Conservation (phyloP, 495 filamentous ascomycete species). For the Lepraria neglecta region DNA sequence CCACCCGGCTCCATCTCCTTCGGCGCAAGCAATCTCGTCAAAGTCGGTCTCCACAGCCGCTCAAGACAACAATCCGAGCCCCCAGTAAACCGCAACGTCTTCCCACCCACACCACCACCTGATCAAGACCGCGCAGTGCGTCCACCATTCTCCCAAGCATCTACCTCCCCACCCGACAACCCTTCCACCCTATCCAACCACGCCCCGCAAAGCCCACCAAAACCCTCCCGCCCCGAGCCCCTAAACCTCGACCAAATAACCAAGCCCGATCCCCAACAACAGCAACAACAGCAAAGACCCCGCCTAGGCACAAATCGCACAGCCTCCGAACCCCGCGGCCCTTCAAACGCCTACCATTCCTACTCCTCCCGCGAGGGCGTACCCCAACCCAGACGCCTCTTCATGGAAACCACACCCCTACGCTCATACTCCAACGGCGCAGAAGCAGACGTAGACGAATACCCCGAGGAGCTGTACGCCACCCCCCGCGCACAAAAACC, state of each 20-base stretch:
- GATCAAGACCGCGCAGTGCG: constrained; percentile 56
- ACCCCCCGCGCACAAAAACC: constrained; percentile 38
- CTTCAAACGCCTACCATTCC: constrained; percentile 22
- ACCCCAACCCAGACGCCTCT: constrained; percentile 22
- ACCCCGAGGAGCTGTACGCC: constrained; percentile 64
- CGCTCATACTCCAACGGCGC: constrained; percentile 30
- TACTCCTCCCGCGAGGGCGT: constrained; percentile 18
- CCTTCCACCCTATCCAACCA: constrained; percentile 19
- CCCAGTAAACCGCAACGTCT: constrained; percentile 76
- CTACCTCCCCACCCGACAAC: constrained; percentile 28
- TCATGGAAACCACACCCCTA: constrained; percentile 32
- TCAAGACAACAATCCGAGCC: constrained; percentile 81
- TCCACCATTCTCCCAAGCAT: constrained; percentile 25
- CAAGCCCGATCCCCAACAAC: too few species aligned
- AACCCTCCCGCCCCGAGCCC: constrained; percentile 37
- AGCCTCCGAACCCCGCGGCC: constrained; percentile 49
- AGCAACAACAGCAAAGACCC: constrained; percentile 30
- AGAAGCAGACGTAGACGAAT: constrained; percentile 51
- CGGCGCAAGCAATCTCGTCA: constrained; percentile 84
- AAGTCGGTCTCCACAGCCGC: constrained; percentile 66
- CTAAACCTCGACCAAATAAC: constrained; percentile 30
- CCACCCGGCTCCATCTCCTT: constrained; percentile 75
- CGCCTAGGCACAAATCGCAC: constrained; percentile 49
- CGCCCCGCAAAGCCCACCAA: constrained; percentile 35
- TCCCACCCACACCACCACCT: constrained; percentile 93